Evolutionary conservation across 2,329 filamentous ascomycete genomes (phyloP).

Genomic region (Exophiala sideris): DNA sequence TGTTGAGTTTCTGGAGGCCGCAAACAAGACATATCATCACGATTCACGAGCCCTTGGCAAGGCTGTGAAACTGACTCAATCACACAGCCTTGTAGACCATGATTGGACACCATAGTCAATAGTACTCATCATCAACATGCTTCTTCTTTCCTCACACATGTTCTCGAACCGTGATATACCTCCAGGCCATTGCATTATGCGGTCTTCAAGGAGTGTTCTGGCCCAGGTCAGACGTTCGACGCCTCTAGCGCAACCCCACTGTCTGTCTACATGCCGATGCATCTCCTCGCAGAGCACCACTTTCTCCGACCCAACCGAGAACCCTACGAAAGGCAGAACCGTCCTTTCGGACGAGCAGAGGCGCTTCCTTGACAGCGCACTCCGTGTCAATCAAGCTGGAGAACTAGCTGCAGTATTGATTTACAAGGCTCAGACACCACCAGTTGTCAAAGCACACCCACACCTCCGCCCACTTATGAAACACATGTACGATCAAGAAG

Average conservation of each 20-base stretch:
- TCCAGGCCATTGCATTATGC: not conserved
- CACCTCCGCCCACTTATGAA: constrained; percentile 87
- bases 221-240: not conserved
- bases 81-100: not conserved
- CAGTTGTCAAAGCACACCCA: constrained; percentile 74
- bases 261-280: not conserved
- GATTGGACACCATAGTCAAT: no score
- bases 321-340: constrained; percentile 39
- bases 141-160: not conserved
- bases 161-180: not conserved
- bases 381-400: constrained; percentile 95
- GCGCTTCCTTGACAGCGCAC: constrained; percentile 71
- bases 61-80: not conserved
- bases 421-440: constrained; percentile 82
- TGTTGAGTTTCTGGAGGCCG: not conserved
- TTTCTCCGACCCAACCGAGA: constrained; percentile 30
- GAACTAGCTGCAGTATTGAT: constrained; percentile 96
- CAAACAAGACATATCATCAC: not conserved
- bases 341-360: constrained; percentile 67
- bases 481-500: constrained; percentile 98
- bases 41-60: not conserved
- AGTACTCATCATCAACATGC: no score
- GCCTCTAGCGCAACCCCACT: not conserved
- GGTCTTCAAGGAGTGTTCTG: not conserved
- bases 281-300: constrained; percentile 10